Evolutionary conservation across 163 green algal genomes (phyloP), one percentile per base, ranked within the genome.

Genomic region (Prototheca cutis): DNA sequence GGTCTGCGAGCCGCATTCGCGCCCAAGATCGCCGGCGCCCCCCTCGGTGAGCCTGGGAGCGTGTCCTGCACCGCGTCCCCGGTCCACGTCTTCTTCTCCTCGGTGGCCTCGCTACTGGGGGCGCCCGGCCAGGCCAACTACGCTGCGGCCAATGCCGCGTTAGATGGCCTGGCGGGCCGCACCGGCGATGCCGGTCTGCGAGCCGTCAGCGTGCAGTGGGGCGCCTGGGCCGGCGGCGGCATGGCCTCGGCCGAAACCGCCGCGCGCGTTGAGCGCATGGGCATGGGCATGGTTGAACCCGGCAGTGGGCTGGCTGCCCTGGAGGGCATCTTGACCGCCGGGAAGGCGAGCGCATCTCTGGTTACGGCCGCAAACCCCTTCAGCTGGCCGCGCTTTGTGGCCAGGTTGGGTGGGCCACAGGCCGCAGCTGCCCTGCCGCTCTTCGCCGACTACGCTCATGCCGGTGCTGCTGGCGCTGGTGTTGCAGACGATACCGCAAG

Each of bases 61-160:
- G 7, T 21, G 47, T 13, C 4, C 15, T 1, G 5, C 19, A 4
- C 47, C 34, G 31, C 31, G 4, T 17, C 55, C 1, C 15, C 53
- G 48, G 45, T 56, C 19, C 54, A 64, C 25, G 21, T 77, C 24
- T 28, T 77, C 36, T 95, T 94, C 63, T 93, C 83, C 8, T 91
- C 80, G 10, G 75, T 95, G n/a, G 85, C 88, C 2, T 67, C 78
- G 21, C 62, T 89, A 29, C 64, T 95, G 15, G 88, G 86, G 8
- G 81, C 83, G 1, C 67, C 80, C n/a, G 88, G 88, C 1, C 88
- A 95, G 53, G 76, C 74, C 54, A 94, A 89, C 72, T 95, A 94
- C 66, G 81, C 78, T 23, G 70, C 84, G 3, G 88, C 85, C 32
- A 95, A 95, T 61, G 64, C 80, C 10, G 71, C 69, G 3, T 67